Base-by-base conservation (phyloP, 306 rosid species). In the Dalbergia oliveri region DNA sequence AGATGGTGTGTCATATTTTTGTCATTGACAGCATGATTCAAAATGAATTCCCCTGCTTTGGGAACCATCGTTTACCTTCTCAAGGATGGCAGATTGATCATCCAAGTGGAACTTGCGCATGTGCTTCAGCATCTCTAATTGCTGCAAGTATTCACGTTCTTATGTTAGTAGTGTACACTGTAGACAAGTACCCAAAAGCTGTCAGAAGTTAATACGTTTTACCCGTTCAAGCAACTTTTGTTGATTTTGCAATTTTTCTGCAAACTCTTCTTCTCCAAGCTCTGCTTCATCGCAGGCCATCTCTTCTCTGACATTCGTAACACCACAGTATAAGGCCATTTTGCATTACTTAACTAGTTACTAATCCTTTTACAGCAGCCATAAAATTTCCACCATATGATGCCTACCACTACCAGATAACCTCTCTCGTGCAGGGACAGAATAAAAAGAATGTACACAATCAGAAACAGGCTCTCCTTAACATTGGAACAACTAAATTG, bases 241-340 rank as follows among this genome's bases (percentile, higher is more conserved):
- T 74, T 87, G 97, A 59, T 63, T 57, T 58, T 0, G 37, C 86
- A 88, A 79, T 88, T 85, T 91, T 85, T 87, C 94, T 14, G 85
- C 66, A 86, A 88, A 92, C 69, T 88, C 97, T 39, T 87, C 89
- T 33, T 90, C 85, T 77, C 88, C 93, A 75, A 94, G 94, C 77
- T 91, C 92, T 31, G 97, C 98, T 85, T 94, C 97, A 82, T 94
- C 97, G 43, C 98, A 92, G 23, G 94, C 94, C 86, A 86, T 81
- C 87, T 92, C 98, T 84, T 94, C 98, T 81, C 97, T 92, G 80
- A 64, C 79, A 82, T 71, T 61, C 74, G 66, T 41, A 26, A 2
- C 31, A 76, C 23, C 71, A 78, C 6, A 51, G 64, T 51, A 75
- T 45, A 69, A 82, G 63, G 50, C 56, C 79, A 44, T 51, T 33